Conservation (phyloP, 441 rosid genomes). For the Kokia cookei region DNA sequence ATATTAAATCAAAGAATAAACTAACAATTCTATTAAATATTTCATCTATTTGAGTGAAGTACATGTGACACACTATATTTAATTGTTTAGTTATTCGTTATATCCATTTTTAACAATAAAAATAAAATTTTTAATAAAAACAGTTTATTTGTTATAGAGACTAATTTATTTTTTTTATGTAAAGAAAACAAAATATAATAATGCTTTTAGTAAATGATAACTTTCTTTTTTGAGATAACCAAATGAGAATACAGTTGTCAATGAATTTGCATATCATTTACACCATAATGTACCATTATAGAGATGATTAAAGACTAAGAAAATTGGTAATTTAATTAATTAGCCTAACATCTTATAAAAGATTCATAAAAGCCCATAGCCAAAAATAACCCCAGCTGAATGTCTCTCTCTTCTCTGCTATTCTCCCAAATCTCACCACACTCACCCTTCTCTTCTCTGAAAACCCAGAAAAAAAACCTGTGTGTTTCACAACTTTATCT, state of each 20-base stretch:
- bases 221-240: not conserved
- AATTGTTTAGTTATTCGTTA: no score
- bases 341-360: conserved; percentile 14
- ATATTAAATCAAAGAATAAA: no score
- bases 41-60: no score
- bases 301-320: not conserved
- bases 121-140: not conserved
- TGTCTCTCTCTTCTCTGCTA: not conserved
- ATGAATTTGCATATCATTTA: not conserved
- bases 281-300: not conserved
- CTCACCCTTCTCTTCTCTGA: conserved; percentile 2
- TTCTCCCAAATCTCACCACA: conserved; percentile 19
- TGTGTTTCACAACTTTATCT: not conserved
- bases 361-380: not conserved
- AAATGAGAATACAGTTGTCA: not conserved
- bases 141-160: no score
- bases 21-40: no score
- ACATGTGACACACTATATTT: no score
- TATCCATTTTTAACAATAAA: accelerated
- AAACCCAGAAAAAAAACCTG: conserved; percentile 3
- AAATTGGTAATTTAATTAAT: not conserved
- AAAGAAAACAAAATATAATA: no score
- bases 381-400: not conserved
- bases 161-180: no score
- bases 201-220: no score